Conservation (phyloP, 805 yeast species). For the Dipodascus albidus region DNA sequence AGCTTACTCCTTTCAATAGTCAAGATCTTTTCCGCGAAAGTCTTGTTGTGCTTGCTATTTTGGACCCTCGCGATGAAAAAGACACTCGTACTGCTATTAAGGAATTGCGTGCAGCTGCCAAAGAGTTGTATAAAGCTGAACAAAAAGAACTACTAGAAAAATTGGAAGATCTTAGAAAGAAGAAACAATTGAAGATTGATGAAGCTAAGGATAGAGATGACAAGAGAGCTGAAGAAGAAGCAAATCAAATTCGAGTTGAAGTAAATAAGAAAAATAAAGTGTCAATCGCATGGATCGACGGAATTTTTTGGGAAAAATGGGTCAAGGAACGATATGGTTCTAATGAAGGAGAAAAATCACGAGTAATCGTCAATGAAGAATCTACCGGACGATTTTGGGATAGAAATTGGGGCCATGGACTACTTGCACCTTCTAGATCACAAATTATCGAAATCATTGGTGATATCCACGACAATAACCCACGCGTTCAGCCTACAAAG, state of each 20-base stretch:
- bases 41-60: conserved; percentile 22
- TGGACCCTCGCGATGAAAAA: conserved; percentile 21
- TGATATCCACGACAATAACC: conserved; percentile 7
- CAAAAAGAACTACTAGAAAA: conserved; percentile 16
- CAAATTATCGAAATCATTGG: conserved; percentile 14
- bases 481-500: conserved; percentile 7
- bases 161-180: conserved; percentile 18
- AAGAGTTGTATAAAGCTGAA: conserved; percentile 17
- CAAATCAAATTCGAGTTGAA: conserved; percentile 19
- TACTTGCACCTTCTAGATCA: conserved; percentile 15
- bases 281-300: conserved; percentile 28
- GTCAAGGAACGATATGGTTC: conserved; percentile 20
- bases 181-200: conserved; percentile 22
- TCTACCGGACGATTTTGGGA: conserved; percentile 24
- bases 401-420: conserved; percentile 14
- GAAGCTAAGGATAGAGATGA: conserved; percentile 25
- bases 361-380: conserved; percentile 22
- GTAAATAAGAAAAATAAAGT: conserved; percentile 16
- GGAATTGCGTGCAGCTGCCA: conserved; percentile 23
- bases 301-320: conserved; percentile 25
- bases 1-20: conserved; percentile 26
- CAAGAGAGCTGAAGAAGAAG: conserved; percentile 20
- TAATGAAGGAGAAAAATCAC: conserved; percentile 13
- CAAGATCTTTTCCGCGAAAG: conserved; percentile 20
- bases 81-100: conserved; percentile 16